These are phyloP conservation scores for Eucommia ulmoides DNA, from an alignment of 257 asterid genomes.

Conservation along the genomic window DNA sequence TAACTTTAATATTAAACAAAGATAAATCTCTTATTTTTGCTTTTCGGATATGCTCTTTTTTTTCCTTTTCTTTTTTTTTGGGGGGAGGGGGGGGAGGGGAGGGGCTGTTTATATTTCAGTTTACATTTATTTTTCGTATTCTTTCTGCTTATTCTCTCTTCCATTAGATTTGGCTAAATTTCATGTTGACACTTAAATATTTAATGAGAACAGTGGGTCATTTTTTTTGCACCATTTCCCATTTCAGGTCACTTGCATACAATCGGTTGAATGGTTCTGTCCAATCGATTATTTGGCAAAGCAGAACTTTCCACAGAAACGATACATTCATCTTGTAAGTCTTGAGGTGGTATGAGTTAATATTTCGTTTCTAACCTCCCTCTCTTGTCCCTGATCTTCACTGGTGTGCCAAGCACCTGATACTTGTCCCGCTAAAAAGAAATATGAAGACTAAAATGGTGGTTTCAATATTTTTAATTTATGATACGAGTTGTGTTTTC, in stretches of 20 bases:
- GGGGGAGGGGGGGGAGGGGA: neutral
- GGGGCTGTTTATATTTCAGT: neutral
- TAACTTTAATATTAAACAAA: too few relatives aligned
- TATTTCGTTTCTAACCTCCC: too few relatives aligned
- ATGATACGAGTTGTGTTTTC: neutral
- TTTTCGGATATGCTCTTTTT: too few relatives aligned
- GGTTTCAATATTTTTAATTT: neutral
- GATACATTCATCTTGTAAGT: constrained; percentile 70
- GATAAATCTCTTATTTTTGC: too few relatives aligned
- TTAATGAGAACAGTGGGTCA: neutral
- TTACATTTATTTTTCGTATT: too few relatives aligned
- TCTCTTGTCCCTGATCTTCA: neutral
- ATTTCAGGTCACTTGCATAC: constrained; percentile 71
- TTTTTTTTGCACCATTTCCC: neutral
- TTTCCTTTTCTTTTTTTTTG: neutral
- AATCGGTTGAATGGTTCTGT: constrained; percentile 73
- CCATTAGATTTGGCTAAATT: too few relatives aligned
- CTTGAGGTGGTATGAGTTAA: neutral
- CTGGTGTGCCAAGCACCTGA: neutral
- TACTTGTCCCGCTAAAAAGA: neutral
- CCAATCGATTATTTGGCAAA: constrained; percentile 74
- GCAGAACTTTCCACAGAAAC: constrained; percentile 42
- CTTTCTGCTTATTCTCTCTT: too few relatives aligned
- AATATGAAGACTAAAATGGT: neutral
- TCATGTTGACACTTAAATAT: too few relatives aligned